A percentile compares a stretch with the other conserved stretches of the same genome.
phyloP scores from a whole-genome alignment of 345 rosid species.

The Acer yangbiense region DNA sequence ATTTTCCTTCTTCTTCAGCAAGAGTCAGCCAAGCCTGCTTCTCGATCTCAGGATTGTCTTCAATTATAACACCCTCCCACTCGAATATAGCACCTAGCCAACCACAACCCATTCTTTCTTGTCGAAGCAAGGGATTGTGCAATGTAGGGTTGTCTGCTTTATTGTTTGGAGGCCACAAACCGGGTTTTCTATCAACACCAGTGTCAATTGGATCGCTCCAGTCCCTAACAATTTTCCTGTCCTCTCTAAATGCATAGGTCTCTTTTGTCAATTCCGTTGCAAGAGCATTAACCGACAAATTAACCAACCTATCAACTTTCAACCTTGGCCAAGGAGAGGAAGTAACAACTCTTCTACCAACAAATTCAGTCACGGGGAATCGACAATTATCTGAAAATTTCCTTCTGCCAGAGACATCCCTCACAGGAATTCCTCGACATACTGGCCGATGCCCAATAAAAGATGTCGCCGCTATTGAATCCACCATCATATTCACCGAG shows the following conservation, averaged over 20 bases:
- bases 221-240: conserved; percentile 42
- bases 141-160: conserved; percentile 79
- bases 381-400: conserved; percentile 34
- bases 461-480: conserved; percentile 68
- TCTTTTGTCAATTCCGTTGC: conserved; percentile 76
- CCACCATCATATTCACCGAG: conserved; percentile 57
- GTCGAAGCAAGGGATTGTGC: conserved; percentile 88
- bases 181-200: conserved; percentile 52
- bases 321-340: conserved; percentile 37
- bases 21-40: conserved; percentile 84
- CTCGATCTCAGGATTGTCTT: conserved; percentile 80
- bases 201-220: conserved; percentile 51
- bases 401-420: conserved; percentile 41
- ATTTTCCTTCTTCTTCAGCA: conserved; percentile 87
- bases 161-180: conserved; percentile 85
- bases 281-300: conserved; percentile 52
- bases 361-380: conserved; percentile 33
- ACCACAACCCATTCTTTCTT: conserved; percentile 96
- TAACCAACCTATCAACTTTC: conserved; percentile 27
- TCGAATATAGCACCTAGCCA: conserved; percentile 98
- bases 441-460: conserved; percentile 56
- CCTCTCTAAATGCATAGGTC: conserved; percentile 62
- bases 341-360: conserved; percentile 38
- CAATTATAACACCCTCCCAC: conserved; percentile 92
- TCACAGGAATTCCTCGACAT: conserved; percentile 37